A percentile compares a stretch with the other conserved stretches of the same genome.
These are phyloP conservation scores for Neopestalotiopsis sp. DNA, from an alignment of 2,329 filamentous ascomycete genomes.

Conservation along the genomic window DNA sequence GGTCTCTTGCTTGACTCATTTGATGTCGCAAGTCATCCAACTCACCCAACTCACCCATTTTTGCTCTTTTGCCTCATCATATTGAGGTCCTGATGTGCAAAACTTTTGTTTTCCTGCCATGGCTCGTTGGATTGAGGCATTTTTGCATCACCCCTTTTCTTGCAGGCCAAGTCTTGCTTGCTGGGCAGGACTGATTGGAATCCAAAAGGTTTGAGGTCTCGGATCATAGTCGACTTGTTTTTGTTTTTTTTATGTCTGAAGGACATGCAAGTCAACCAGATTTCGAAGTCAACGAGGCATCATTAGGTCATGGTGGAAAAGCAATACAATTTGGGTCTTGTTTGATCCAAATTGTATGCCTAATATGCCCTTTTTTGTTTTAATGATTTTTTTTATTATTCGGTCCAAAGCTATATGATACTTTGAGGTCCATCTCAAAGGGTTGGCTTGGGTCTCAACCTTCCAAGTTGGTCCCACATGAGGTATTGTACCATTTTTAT, in stretches of 20 bases:
- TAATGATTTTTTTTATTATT: not conserved
- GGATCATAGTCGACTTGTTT: not conserved
- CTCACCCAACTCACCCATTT: not conserved
- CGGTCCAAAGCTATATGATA: too few species aligned
- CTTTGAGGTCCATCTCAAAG: not conserved
- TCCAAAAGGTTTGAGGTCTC: not conserved
- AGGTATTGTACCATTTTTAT: not conserved
- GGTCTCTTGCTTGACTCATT: not conserved
- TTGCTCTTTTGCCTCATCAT: not conserved
- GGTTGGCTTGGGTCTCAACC: not conserved
- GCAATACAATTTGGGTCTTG: not conserved
- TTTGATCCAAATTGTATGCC: not conserved
- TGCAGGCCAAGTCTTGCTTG: not conserved
- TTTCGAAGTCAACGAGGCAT: not conserved
- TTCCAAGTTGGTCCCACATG: not conserved
- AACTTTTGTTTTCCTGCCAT: not conserved
- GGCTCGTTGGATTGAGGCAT: not conserved
- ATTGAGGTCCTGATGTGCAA: not conserved
- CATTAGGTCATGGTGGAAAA: not conserved
- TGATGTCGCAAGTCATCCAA: not conserved
- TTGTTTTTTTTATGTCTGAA: not conserved
- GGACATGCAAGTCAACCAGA: not conserved
- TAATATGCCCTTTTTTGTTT: not conserved
- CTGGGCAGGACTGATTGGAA: not conserved
- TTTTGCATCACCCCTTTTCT: not conserved